Evolutionary conservation across 257 asterid genomes (phyloP).

Genomic region (Rauvolfia tetraphylla): DNA sequence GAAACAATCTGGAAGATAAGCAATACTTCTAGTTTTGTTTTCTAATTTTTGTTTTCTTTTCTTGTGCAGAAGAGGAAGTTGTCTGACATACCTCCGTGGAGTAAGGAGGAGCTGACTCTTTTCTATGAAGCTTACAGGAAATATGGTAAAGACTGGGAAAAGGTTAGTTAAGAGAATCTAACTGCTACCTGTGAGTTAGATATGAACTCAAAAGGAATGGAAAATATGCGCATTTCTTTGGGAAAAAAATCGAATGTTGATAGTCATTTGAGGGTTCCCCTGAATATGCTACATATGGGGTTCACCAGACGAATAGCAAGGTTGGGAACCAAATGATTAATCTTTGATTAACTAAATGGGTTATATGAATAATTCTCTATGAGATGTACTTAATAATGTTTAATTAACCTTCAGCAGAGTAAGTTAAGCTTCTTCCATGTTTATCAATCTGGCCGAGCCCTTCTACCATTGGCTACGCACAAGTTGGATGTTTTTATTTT

Average conservation of each 20-base stretch:
- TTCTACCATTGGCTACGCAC: not conserved
- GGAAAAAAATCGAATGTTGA: not conserved
- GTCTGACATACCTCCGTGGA: constrained; percentile 74
- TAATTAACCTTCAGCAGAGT: not conserved
- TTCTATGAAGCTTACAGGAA: constrained; percentile 82
- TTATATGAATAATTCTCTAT: not conserved
- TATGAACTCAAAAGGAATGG: not conserved
- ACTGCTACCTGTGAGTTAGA: not conserved
- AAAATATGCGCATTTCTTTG: not conserved
- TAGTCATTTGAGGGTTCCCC: not conserved
- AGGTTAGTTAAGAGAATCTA: constrained; percentile 45
- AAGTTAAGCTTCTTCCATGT: not conserved
- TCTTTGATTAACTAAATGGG: not conserved
- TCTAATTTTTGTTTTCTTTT: not conserved
- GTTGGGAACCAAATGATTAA: not conserved
- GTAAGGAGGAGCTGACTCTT: constrained; percentile 62
- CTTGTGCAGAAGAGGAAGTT: constrained; percentile 70
- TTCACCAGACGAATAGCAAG: not conserved
- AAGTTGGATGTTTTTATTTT: not conserved
- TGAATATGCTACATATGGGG: not conserved
- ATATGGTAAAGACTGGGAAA: constrained; percentile 77
- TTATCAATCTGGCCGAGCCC: not conserved
- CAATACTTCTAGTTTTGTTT: not conserved
- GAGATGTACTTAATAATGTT: not conserved
- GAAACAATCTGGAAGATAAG: not conserved